Percentiles rank a stretch among this genome's conserved stretches.
These are phyloP conservation scores for Fonsecaea monophora DNA, from an alignment of 2,329 filamentous ascomycete species.

Conservation along the genomic window DNA sequence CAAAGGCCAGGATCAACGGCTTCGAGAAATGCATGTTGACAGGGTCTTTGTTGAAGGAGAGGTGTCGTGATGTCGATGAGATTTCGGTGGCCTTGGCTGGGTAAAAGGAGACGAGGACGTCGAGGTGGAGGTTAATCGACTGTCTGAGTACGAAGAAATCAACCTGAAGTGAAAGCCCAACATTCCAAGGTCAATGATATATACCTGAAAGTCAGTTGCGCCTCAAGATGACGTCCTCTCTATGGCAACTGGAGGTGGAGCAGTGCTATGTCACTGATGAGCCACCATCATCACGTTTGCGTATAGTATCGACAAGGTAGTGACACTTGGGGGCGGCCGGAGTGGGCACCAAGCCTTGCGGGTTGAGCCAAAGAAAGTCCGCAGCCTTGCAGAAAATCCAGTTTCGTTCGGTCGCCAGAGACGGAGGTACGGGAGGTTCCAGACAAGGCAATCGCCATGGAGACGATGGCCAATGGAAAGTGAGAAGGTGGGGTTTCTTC, in stretches of 20 bases:
- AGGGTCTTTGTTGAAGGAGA: not conserved
- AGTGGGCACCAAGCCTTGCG: constrained; percentile 5
- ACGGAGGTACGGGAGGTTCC: not conserved
- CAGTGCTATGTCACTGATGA: constrained; percentile 7
- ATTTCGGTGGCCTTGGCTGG: constrained; percentile 6
- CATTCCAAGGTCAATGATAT: not conserved
- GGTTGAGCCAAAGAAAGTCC: not conserved
- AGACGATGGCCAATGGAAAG: not conserved
- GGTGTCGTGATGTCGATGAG: not conserved
- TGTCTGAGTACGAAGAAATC: not conserved
- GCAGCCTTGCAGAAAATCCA: constrained; percentile 1
- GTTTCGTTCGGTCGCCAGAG: not conserved
- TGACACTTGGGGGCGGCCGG: not conserved
- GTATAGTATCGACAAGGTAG: not conserved
- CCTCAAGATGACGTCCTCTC: constrained; percentile 5
- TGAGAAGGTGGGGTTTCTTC: not conserved
- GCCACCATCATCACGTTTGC: constrained; percentile 19
- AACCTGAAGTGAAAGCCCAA: not conserved
- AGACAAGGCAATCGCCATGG: not conserved
- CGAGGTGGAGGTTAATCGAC: not conserved
- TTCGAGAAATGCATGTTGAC: constrained; percentile 36
- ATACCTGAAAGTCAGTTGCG: not conserved
- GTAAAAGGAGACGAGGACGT: not conserved
- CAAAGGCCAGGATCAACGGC: constrained; percentile 32
- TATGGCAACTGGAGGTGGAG: not conserved